Percentiles rank a stretch among this genome's conserved stretches.
phyloP scores from a whole-genome alignment of 768 basidiomycete genomes.

The Rubroboletus pulcherrimus region DNA sequence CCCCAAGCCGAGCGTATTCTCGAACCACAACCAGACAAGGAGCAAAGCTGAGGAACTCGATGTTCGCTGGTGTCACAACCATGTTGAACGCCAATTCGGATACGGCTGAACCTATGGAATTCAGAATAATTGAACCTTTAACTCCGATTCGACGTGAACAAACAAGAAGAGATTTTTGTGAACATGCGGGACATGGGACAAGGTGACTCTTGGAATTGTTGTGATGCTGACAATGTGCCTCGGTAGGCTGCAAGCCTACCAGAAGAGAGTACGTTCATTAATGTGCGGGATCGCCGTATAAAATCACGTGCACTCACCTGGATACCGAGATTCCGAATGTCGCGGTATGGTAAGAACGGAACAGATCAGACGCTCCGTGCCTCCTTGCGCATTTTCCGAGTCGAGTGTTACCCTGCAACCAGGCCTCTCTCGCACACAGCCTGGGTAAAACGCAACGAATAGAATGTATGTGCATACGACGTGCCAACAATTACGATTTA shows the following conservation, averaged over 20 bases:
- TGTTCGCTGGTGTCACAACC: neutral
- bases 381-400: neutral
- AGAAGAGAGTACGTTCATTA: no score
- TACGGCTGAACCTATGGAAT: constrained; percentile 11
- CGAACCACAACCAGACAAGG: neutral
- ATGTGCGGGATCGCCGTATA: no score
- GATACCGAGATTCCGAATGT: no score
- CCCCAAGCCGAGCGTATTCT: neutral
- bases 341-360: no score
- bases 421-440: no score
- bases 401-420: neutral
- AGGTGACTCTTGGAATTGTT: no score
- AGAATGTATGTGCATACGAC: neutral
- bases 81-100: constrained; percentile 1
- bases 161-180: no score
- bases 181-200: no score
- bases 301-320: no score
- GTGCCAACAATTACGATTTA: neutral
- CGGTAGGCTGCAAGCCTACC: no score
- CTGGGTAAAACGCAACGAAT: neutral
- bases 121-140: neutral
- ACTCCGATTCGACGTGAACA: neutral
- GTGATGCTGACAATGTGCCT: no score
- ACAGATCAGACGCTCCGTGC: no score
- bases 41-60: neutral